Conservation (phyloP, 306 rosid species). For the Sindora glabra region DNA sequence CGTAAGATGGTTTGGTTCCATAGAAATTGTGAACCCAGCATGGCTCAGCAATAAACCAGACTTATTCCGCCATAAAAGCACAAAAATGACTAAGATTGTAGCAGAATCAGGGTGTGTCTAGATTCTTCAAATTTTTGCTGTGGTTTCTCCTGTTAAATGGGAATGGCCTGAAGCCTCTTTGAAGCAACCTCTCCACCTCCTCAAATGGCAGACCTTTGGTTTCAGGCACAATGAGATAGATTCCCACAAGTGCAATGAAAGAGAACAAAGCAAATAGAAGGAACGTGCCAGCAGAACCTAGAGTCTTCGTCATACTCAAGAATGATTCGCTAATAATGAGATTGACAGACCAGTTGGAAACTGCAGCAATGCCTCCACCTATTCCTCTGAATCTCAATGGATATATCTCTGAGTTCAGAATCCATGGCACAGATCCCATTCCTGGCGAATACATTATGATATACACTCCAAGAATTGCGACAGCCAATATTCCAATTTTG, state of each 20-base stretch:
- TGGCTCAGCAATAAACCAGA: too few relatives aligned
- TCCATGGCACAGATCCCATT: conserved; percentile 81
- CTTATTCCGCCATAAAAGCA: background rate
- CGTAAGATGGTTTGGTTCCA: too few relatives aligned
- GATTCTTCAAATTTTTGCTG: background rate
- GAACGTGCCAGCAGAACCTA: conserved; percentile 64
- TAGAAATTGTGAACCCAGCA: too few relatives aligned
- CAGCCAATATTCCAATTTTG: conserved; percentile 58
- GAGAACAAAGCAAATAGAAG: conserved; percentile 68
- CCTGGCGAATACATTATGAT: conserved; percentile 69
- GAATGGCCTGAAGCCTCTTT: conserved; percentile 32
- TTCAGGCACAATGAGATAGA: conserved; percentile 51
- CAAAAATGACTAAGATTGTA: background rate
- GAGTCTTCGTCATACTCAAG: conserved; percentile 41
- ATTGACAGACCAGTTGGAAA: conserved; percentile 69
- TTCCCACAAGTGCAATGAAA: conserved; percentile 36
- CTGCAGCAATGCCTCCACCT: conserved; percentile 83
- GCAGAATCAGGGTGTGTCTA: background rate
- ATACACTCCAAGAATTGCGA: conserved; percentile 53
- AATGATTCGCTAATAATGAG: conserved; percentile 66
- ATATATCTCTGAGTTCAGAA: conserved; percentile 75
- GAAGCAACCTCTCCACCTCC: conserved; percentile 60
- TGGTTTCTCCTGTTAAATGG: conserved; percentile 14
- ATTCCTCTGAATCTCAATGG: conserved; percentile 65
- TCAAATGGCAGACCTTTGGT: conserved; percentile 60